Base-by-base conservation (phyloP, 768 basidiomycete species). In the Grammothele lineata region DNA sequence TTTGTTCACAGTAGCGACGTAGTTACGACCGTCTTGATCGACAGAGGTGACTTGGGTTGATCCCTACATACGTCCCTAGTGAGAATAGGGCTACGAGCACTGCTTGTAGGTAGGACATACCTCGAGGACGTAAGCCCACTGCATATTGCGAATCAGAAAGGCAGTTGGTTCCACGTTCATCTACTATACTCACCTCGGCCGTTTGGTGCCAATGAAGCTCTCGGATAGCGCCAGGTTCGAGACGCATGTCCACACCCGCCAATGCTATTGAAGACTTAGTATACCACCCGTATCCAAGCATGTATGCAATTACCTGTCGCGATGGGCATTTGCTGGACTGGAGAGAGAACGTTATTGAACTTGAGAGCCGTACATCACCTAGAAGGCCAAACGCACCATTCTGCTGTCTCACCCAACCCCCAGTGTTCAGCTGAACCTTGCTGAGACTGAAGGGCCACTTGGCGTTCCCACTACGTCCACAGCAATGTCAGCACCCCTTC, bases 401-500 rank as follows among this genome's bases (percentile, higher is more conserved):
- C 59, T 83, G 74, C 57, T 81, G 72, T 37, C 81, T 71, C 21
- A 81, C 76, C 81, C 82, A 85, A 2, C 83, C 83, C 15, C 81
- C 83, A 3, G 70, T 68, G 42, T 75, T 72, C 4, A 85, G 54
- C 21, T 78, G 76, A 55, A 71, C 81, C 55, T 80, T 79, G 50
- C 81, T 82, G 18, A 81, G 60, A 39, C 74, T 67, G 57, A 83
- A 80, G 0, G 81, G 75, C 83, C 83, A 85, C 55, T 83, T 84
- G 51, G 71, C 70, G 53, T 81, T 82, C 0, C 50, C 43, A 0
- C 68, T 73, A 40, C 22, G 23, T n/a, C n/a, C n/a, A n/a, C n/a
- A n/a, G n/a, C n/a, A n/a, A n/a, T n/a, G n/a, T n/a, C n/a, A n/a
- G n/a, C n/a, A n/a, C n/a, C n/a, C n/a, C n/a, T n/a, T n/a, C n/a